phyloP scores from a whole-genome alignment of 345 rosid genomes.

The Gossypium arboreum region DNA sequence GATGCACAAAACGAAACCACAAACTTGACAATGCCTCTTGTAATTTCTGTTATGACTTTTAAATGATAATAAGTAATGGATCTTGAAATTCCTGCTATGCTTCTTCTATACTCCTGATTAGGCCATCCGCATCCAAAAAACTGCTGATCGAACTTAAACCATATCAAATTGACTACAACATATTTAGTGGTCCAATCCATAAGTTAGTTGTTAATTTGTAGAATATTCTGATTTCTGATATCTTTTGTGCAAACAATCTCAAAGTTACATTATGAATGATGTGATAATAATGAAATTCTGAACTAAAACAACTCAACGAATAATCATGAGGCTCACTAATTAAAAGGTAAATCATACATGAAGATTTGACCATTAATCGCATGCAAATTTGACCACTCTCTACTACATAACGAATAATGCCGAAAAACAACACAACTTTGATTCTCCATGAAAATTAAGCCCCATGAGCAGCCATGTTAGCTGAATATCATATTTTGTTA shows the following conservation, averaged over 20 bases:
- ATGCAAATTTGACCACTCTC: not conserved
- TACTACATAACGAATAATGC: too few relatives aligned
- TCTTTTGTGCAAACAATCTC: not conserved
- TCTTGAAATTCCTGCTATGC: not conserved
- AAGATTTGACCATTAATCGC: not conserved
- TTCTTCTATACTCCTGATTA: not conserved
- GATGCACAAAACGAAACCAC: constrained; percentile 3
- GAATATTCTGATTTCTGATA: not conserved
- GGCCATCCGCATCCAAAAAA: not conserved
- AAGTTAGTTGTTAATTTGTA: not conserved
- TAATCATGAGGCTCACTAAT: not conserved
- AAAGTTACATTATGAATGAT: too few relatives aligned
- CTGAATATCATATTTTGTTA: not conserved
- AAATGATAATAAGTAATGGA: not conserved
- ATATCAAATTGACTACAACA: not conserved
- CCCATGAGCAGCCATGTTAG: not conserved
- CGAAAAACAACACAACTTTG: not conserved
- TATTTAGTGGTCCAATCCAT: not conserved
- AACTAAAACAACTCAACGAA: not conserved
- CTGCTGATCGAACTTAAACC: not conserved
- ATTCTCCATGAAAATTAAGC: not conserved
- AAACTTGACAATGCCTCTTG: not conserved
- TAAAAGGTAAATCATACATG: not conserved
- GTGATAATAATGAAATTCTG: not conserved
- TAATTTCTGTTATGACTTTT: not conserved